Conservation (phyloP, 2,329 filamentous ascomycete species). For the Karstenula rhodostoma region DNA sequence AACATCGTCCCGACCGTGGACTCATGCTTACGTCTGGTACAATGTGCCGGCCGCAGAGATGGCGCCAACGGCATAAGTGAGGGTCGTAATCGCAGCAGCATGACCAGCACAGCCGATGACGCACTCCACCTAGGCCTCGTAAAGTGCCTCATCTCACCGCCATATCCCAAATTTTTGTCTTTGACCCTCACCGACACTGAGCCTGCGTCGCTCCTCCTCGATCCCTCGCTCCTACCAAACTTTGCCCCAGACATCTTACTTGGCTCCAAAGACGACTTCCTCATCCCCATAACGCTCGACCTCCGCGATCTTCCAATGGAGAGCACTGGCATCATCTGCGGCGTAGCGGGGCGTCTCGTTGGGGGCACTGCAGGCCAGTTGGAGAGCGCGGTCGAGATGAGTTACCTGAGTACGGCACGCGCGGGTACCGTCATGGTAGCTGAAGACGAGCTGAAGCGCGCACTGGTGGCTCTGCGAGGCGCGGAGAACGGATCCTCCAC, state of each 20-base stretch:
- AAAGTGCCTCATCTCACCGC: slow-evolving; percentile 56
- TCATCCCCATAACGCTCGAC: slow-evolving; percentile 89
- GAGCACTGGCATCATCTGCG: slow-evolving; percentile 93
- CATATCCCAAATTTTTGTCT: slow-evolving; percentile 74
- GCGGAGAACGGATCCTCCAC: slow-evolving; percentile 41
- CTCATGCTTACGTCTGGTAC: slow-evolving; percentile 73
- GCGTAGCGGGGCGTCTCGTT: slow-evolving; percentile 84
- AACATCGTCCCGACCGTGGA: slow-evolving; percentile 78
- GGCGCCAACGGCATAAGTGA: slow-evolving; percentile 34
- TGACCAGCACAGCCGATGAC: slow-evolving; percentile 49
- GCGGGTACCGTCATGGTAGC: slow-evolving; percentile 90
- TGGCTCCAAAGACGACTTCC: slow-evolving; percentile 73
- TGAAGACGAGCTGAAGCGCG: slow-evolving; percentile 75
- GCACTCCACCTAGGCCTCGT: slow-evolving; percentile 58
- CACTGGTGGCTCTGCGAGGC: slow-evolving; percentile 71
- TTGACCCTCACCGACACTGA: slow-evolving; percentile 77
- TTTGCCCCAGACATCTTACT: slow-evolving; percentile 71
- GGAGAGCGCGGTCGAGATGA: slow-evolving; percentile 72
- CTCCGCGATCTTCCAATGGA: slow-evolving; percentile 81
- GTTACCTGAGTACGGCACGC: slow-evolving; percentile 86
- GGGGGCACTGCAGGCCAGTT: slow-evolving; percentile 65
- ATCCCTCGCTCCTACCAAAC: slow-evolving; percentile 70
- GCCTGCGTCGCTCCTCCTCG: slow-evolving; percentile 75
- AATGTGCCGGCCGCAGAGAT: slow-evolving; percentile 75
- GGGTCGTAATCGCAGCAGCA: slow-evolving; percentile 37